Evolutionary conservation across 140 eudicot genomes (phyloP), one percentile per base, ranked within the genome.

Genomic region (Stevia rebaudiana): DNA sequence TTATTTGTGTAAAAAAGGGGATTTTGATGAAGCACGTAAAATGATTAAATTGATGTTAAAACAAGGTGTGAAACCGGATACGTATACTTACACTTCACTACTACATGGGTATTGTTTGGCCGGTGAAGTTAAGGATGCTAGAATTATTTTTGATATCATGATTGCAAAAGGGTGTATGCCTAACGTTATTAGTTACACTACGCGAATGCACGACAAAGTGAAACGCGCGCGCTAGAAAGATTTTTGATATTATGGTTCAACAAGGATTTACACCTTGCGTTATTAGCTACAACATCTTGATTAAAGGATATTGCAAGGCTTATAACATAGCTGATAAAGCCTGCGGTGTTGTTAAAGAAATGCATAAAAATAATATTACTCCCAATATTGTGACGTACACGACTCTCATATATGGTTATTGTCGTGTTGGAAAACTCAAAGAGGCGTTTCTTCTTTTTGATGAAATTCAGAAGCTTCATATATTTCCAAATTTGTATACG

Each of bases 151-250:
- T 33, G 6, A 24, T 10, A 4, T 37, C 0, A 77, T 76, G 76
- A 69, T 69, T 54, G 56, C 55, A 13, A 72, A 70, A 54, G 76
- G 80, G 55, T 76, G 80, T 56, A 63, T 69, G 19, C 79, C 75
- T 19, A 68, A 10, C 31, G 70, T 17, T n/a, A 7, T 68, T 1
- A 75, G 65, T 50, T 75, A 51, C 65, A 75, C 75, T 8, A 48
- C 41, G 8, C 24, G 68, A 51, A 67, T 75, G 39, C 70, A 44
- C 36, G 68, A 68, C 12, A 46, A 76, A 53, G n/a, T 70, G 54
- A 44, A 63, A 52, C 40, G 4, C 0, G 80, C 40, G 4, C 0
- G 80, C 80, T 63, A 70, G 67, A 70, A 35, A 70, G 41, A 37
- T 66, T 10, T 77, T 77, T 50, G 46, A 56, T 11, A 3, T 33